Conservation (phyloP, 495 filamentous ascomycete species). For the Penicillium odoratum region DNA sequence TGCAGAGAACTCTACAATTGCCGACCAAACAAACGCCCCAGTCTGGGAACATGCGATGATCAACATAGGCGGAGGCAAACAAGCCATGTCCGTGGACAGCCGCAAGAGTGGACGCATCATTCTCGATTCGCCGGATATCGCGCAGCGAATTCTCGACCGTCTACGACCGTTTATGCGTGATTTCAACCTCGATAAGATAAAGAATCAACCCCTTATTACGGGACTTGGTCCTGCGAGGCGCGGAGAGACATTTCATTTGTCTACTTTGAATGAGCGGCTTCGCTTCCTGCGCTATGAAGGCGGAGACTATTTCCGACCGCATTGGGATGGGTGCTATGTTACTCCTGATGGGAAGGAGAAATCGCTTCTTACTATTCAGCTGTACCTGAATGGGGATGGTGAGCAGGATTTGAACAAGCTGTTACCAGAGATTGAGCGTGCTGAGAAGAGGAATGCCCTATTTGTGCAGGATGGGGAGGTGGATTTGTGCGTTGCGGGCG, state of each 20-base stretch:
- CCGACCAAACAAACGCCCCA: constrained; percentile 10
- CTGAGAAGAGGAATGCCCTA: constrained; percentile 15
- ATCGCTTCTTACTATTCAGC: constrained; percentile 75
- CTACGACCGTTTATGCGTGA: constrained; percentile 49
- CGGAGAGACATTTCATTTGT: constrained; percentile 54
- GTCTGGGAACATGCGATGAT: constrained; percentile 49
- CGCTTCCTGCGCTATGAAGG: constrained; percentile 76
- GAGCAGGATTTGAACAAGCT: constrained; percentile 43
- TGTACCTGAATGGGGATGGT: constrained; percentile 74
- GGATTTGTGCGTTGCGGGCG: constrained; percentile 11
- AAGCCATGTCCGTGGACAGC: constrained; percentile 54
- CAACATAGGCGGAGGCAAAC: constrained; percentile 62
- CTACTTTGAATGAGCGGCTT: constrained; percentile 72
- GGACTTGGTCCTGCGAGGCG: constrained; percentile 46
- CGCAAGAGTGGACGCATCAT: constrained; percentile 77
- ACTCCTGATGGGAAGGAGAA: constrained; percentile 57
- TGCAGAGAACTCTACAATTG: constrained; percentile 48
- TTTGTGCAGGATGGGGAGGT: constrained; percentile 15
- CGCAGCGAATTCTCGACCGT: constrained; percentile 61
- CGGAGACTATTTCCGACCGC: constrained; percentile 77
- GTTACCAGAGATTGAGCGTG: constrained; percentile 22
- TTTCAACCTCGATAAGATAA: constrained; percentile 33
- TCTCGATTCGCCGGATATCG: constrained; percentile 63
- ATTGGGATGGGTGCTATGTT: constrained; percentile 70
- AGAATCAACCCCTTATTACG: constrained; percentile 44